Conservation (phyloP, 768 basidiomycete genomes). For the Xerocomellus chrysenteron region DNA sequence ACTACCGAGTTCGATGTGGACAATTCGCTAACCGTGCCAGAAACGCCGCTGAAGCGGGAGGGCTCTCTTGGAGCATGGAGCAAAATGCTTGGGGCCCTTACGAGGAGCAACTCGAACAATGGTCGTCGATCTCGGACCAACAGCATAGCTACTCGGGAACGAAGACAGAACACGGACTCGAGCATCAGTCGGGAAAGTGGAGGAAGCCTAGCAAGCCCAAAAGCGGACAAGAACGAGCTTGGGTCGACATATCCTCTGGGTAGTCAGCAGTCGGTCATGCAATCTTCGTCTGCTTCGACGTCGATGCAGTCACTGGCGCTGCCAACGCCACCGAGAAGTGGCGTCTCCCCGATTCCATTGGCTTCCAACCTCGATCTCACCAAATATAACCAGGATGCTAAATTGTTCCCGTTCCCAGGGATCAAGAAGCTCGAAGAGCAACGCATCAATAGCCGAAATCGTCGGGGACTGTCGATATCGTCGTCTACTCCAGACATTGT, state of each 20-base stretch:
- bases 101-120: slow-evolving; percentile 59
- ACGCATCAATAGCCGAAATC: slow-evolving; percentile 51
- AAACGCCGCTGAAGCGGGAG: slow-evolving; percentile 59
- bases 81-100: slow-evolving; percentile 60
- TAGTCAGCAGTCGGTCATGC: slow-evolving; percentile 52
- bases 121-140: slow-evolving; percentile 81
- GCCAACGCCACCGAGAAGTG: slow-evolving; percentile 52
- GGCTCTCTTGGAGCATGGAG: slow-evolving; percentile 63
- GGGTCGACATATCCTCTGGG: slow-evolving; percentile 39
- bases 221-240: slow-evolving; percentile 52
- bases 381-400: slow-evolving; percentile 66
- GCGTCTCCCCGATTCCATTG: slow-evolving; percentile 76
- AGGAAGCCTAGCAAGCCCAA: slow-evolving; percentile 62
- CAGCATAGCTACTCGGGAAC: slow-evolving; percentile 65
- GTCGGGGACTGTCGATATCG: slow-evolving; percentile 49
- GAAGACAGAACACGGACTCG: slow-evolving; percentile 69
- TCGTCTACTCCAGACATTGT: slow-evolving; percentile 50
- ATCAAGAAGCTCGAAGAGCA: slow-evolving; percentile 78
- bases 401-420: slow-evolving; percentile 90
- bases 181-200: slow-evolving; percentile 76
- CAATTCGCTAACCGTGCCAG: slow-evolving; percentile 41
- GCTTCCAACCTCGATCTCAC: slow-evolving; percentile 67
- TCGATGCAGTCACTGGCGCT: slow-evolving; percentile 61
- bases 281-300: slow-evolving; percentile 67
- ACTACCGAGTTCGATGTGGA: slow-evolving; percentile 51